A percentile compares a stretch with the other conserved stretches of the same genome.
Evolutionary conservation across 2,329 filamentous ascomycete genomes (phyloP).

Genomic region (Aphanocladium album): DNA sequence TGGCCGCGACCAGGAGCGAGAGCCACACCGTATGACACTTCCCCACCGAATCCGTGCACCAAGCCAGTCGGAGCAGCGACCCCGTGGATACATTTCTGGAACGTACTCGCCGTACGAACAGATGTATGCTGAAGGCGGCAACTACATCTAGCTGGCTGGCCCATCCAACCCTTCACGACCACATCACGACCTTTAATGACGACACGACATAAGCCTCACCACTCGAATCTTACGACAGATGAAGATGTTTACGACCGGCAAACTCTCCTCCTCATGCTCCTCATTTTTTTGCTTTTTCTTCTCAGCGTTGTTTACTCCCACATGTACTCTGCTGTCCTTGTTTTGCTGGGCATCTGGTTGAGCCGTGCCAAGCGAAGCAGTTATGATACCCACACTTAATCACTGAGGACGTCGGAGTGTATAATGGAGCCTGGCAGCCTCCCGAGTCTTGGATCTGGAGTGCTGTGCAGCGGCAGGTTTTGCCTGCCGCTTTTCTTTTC

Average conservation of each 20-base stretch:
- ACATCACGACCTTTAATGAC: slow-evolving; percentile 12
- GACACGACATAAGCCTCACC: slow-evolving; percentile 3
- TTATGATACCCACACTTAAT: slow-evolving; percentile 13
- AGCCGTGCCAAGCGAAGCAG: slow-evolving; percentile 10
- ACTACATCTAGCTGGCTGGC: not conserved
- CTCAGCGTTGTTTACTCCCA: slow-evolving; percentile 20
- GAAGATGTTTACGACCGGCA: slow-evolving; percentile 7
- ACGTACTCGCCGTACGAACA: slow-evolving; percentile 17
- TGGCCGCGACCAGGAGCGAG: slow-evolving; percentile 38
- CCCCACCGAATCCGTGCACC: slow-evolving; percentile 40
- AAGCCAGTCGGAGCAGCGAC: slow-evolving; percentile 46
- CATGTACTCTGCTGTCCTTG: slow-evolving; percentile 17
- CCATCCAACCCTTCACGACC: not conserved
- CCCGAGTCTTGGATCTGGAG: not conserved
- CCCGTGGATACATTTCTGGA: slow-evolving; percentile 28
- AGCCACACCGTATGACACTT: slow-evolving; percentile 29
- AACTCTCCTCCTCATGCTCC: not conserved
- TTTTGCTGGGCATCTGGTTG: slow-evolving; percentile 11
- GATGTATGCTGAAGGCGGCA: slow-evolving; percentile 15
- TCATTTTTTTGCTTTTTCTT: slow-evolving; percentile 13
- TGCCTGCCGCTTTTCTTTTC: slow-evolving; percentile 4
- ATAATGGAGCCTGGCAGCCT: slow-evolving; percentile 8
- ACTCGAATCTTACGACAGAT: not conserved
- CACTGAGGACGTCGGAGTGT: slow-evolving; percentile 11
- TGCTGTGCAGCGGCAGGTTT: not conserved